A percentile compares a stretch with the other conserved stretches of the same genome.
Evolutionary conservation across 2,329 filamentous ascomycete genomes (phyloP).

Genomic region (Pestalotiopsis sp.): DNA sequence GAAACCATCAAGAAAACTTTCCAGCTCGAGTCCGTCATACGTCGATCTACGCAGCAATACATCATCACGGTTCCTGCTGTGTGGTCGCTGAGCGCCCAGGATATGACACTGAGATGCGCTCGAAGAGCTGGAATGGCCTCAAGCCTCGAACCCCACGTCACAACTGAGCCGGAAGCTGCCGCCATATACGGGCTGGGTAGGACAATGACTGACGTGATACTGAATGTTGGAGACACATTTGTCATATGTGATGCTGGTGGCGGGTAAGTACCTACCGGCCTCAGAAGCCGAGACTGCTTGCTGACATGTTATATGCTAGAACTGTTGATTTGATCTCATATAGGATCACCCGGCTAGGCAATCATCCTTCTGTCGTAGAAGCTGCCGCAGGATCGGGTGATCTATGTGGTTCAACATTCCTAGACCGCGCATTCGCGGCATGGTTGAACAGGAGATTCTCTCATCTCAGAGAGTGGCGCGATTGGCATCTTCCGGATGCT

Average conservation of each 20-base stretch:
- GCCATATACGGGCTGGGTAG: neutral
- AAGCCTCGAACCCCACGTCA: neutral
- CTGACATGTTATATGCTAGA: neutral
- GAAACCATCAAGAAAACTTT: neutral
- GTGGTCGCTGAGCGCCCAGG: neutral
- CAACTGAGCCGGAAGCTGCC: neutral
- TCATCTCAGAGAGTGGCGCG: neutral
- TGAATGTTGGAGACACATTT: neutral
- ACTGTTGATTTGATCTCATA: neutral
- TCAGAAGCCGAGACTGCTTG: too few relatives aligned
- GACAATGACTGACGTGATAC: accelerated
- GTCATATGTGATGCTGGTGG: neutral
- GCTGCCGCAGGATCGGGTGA: neutral
- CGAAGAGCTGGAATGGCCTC: neutral
- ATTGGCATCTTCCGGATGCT: neutral
- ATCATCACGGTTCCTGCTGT: neutral
- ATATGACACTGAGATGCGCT: neutral
- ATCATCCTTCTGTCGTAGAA: neutral
- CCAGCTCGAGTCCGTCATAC: neutral
- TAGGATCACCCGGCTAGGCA: neutral
- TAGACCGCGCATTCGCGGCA: neutral
- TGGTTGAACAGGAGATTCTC: neutral
- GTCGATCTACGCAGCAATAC: neutral
- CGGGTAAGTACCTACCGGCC: neutral
- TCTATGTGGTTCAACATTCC: neutral